Evolutionary conservation across 2,329 filamentous ascomycete species (phyloP), one percentile per base, ranked within the genome.

Genomic region (Hirsutella minnesotensis): DNA sequence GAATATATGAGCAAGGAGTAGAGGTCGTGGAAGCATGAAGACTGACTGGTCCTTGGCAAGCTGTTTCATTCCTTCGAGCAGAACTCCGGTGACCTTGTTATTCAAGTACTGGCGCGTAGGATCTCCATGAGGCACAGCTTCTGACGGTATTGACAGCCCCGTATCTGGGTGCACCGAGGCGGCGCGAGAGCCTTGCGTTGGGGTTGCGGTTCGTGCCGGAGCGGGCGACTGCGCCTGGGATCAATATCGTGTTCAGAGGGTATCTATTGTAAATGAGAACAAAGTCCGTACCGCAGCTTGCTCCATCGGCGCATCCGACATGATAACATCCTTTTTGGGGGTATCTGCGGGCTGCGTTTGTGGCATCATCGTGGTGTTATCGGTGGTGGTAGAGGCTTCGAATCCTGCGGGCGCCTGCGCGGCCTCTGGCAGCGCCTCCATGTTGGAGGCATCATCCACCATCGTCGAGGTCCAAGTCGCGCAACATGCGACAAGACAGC

Each of bases 41-140:
- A 35, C 81, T 55, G 62, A 86, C 83, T 82, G 76, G 35, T 86
- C 79, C 51, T 75, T 79, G 4, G 80, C 81, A 46, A 88, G 58
- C 43, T 72, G 61, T 64, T 86, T 87, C 80, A 88, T 83, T 20
- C 82, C 83, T 53, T 87, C 82, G 33, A 87, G 63, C 45, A 88
- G 55, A 21, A 75, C 72, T 1, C 75, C 75, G 0, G 81, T 83
- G 34, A 88, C 73, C 52, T 79, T 84, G 39, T 72, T 70, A 55
- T 87, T 87, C 51, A 88, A 62, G 57, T 86, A 88, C 53, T 77
- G 73, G 37, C 83, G 73, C 5, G 78, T 77, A 1, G 80, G 77
- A 19, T 82, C 83, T 38, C 83, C 82, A 53, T 86, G 79, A 1
- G 72, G 62, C 2, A 75, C 69, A 13, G 78, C 72, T 54, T 81